Conservation (phyloP, 2,329 filamentous ascomycete species). For the Sporothrix brunneoviolacea region DNA sequence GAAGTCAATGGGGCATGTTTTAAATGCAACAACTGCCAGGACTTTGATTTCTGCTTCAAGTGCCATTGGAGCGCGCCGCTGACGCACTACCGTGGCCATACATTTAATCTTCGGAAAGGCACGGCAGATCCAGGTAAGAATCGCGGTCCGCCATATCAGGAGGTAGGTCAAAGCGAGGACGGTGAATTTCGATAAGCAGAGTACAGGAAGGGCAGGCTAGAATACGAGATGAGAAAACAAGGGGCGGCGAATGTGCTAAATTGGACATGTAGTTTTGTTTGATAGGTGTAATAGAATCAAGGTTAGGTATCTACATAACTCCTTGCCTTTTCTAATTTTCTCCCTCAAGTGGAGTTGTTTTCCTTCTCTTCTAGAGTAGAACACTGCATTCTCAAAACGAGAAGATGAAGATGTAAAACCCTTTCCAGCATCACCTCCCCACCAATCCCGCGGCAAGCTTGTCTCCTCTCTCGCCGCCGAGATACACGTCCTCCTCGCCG, state of each 20-base stretch:
- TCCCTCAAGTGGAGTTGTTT: too few species aligned
- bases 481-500: constrained; percentile 50
- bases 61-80: constrained; percentile 1
- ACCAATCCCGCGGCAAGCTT: constrained; percentile 40
- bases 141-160: neutral
- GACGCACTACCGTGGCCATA: neutral
- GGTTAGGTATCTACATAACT: too few species aligned
- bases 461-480: constrained; percentile 51
- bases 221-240: neutral
- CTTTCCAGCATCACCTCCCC: constrained; percentile 17
- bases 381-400: too few species aligned
- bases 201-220: too few species aligned
- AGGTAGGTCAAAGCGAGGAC: neutral
- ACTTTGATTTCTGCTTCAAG: constrained; percentile 4
- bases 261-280: too few species aligned
- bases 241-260: too few species aligned
- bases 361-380: too few species aligned
- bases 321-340: too few species aligned
- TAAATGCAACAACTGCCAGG: neutral
- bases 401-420: too few species aligned
- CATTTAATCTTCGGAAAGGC: neutral
- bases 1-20: neutral
- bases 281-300: too few species aligned
- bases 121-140: neutral
- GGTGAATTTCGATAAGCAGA: too few species aligned